Evolutionary conservation across 805 yeast species (phyloP).

Genomic region (Blastobotrys chiropterorum): DNA sequence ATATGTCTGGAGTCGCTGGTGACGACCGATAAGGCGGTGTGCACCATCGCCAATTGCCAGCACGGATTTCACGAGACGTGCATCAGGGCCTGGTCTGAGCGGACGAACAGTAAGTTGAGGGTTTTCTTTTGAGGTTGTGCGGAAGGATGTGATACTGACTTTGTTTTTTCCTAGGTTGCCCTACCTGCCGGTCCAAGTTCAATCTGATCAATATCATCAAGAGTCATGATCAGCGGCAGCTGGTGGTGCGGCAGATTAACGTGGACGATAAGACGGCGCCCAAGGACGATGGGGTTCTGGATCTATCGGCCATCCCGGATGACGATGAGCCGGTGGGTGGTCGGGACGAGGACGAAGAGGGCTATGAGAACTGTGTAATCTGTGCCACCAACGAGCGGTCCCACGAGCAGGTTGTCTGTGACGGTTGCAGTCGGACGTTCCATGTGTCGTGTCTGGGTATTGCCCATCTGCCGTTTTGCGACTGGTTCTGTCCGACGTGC

Average conservation of each 20-base stretch:
- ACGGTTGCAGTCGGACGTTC: conserved; percentile 29
- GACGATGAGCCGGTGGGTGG: conserved; percentile 1
- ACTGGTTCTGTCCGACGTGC: conserved; percentile 31
- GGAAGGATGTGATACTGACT: neutral
- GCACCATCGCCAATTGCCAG: conserved; percentile 38
- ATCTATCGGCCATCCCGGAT: neutral
- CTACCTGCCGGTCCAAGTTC: conserved; percentile 50
- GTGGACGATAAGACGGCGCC: conserved; percentile 16
- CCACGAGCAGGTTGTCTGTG: conserved; percentile 27
- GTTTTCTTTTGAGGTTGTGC: neutral
- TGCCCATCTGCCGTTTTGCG: conserved; percentile 25
- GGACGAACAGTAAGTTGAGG: conserved; percentile 37
- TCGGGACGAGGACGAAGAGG: conserved; percentile 1
- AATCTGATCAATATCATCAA: conserved; percentile 10
- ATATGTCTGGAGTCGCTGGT: conserved; percentile 49
- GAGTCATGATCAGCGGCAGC: conserved; percentile 3
- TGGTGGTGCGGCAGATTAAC: neutral
- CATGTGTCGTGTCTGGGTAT: conserved; percentile 29
- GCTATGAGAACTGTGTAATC: conserved; percentile 21
- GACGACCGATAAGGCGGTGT: conserved; percentile 8
- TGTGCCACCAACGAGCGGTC: conserved; percentile 26
- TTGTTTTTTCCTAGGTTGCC: conserved; percentile 43
- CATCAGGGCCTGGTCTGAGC: conserved; percentile 49
- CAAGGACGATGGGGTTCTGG: conserved; percentile 1
- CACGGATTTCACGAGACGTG: conserved; percentile 56